These are phyloP conservation scores for Cladosporium sp. DNA, from an alignment of 2,329 filamentous ascomycete species.

Conservation along the genomic window DNA sequence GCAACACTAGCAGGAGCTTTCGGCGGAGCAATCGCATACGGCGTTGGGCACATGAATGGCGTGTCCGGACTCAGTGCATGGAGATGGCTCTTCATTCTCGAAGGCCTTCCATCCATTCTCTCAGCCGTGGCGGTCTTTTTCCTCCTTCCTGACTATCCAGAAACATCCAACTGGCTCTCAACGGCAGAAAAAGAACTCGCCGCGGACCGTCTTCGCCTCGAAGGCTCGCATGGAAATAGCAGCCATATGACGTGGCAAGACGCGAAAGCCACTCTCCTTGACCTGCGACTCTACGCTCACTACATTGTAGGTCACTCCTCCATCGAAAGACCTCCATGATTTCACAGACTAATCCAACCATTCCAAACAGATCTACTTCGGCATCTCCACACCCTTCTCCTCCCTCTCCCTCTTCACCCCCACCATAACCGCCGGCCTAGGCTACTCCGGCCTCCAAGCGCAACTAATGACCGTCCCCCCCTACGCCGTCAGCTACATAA, in stretches of 20 bases:
- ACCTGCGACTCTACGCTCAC: slow-evolving; percentile 50
- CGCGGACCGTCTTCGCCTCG: slow-evolving; percentile 36
- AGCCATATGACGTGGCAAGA: slow-evolving; percentile 45
- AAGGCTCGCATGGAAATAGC: slow-evolving; percentile 39
- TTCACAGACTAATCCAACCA: background rate
- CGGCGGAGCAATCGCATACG: slow-evolving; percentile 35
- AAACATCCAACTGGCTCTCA: slow-evolving; percentile 42
- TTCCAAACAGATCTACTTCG: slow-evolving; percentile 43
- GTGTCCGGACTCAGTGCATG: slow-evolving; percentile 57
- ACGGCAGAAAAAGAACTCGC: slow-evolving; percentile 41
- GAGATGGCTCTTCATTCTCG: slow-evolving; percentile 66
- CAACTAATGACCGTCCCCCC: slow-evolving; percentile 32
- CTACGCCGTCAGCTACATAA: slow-evolving; percentile 36
- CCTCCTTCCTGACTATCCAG: slow-evolving; percentile 48
- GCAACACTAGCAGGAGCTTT: slow-evolving; percentile 32
- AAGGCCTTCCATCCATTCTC: slow-evolving; percentile 41
- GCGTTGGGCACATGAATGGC: slow-evolving; percentile 52
- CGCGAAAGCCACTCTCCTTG: slow-evolving; percentile 43
- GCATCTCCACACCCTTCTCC: slow-evolving; percentile 35
- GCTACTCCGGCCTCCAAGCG: slow-evolving; percentile 51
- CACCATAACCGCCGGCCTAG: slow-evolving; percentile 58
- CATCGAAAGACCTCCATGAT: background rate
- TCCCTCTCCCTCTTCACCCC: slow-evolving; percentile 25
- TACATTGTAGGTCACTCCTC: slow-evolving; percentile 39
- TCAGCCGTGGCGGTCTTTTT: slow-evolving; percentile 52